Evolutionary conservation across 257 asterid genomes (phyloP).

Genomic region (Salvia rosmarinus): DNA sequence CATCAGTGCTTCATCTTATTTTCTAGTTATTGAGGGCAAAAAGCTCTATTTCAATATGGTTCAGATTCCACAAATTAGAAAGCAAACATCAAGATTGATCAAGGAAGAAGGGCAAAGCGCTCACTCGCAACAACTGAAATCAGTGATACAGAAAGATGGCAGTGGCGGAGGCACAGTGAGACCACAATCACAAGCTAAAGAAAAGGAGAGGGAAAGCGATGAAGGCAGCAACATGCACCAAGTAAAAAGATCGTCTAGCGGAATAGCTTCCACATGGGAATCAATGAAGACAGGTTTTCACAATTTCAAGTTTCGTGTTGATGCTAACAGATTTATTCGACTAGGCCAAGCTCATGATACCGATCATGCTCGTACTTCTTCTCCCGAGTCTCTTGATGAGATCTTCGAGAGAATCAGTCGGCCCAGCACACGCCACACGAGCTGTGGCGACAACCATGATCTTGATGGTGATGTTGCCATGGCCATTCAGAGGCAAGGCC

Average conservation of each 20-base stretch:
- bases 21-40: too few species aligned
- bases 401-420: constrained; percentile 61
- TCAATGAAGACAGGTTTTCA: constrained; percentile 59
- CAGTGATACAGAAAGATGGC: constrained; percentile 12
- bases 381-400: constrained; percentile 66
- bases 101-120: constrained; percentile 42
- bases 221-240: constrained; percentile 25
- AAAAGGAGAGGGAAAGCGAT: constrained; percentile 22
- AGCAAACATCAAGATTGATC: constrained; percentile 40
- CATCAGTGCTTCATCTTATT: background rate
- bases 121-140: constrained; percentile 36
- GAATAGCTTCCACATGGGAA: constrained; percentile 60
- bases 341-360: constrained; percentile 47
- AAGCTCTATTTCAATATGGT: too few species aligned
- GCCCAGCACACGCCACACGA: constrained; percentile 39
- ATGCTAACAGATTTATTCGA: constrained; percentile 56
- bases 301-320: constrained; percentile 59
- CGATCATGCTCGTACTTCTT: constrained; percentile 36
- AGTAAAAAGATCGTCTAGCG: constrained; percentile 42
- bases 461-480: constrained; percentile 31
- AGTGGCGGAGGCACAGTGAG: background rate
- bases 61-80: constrained; percentile 42
- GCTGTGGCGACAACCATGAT: constrained; percentile 35
- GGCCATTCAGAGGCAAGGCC: constrained; percentile 32
- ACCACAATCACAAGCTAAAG: constrained; percentile 26